Percentiles rank a stretch among this genome's conserved stretches.
Evolutionary conservation across 345 rosid species (phyloP).

Genomic region (Cardamine chenopodiifolia): DNA sequence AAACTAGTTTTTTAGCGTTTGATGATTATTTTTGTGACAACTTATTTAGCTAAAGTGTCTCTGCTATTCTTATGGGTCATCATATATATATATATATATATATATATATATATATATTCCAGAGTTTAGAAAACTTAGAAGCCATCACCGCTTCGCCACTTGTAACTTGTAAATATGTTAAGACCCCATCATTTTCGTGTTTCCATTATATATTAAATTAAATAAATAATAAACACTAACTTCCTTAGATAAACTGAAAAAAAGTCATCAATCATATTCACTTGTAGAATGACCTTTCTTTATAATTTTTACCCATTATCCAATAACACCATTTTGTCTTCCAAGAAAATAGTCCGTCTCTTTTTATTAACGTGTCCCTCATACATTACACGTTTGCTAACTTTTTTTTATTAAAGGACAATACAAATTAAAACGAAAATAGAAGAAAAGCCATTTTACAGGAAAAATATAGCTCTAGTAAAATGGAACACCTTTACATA

Average conservation of each 20-base stretch:
- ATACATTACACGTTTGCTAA: conserved; percentile 11
- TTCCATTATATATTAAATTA: neutral
- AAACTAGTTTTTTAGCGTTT: neutral
- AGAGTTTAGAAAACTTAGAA: neutral
- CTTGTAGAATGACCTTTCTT: conserved; percentile 25
- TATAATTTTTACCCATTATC: conserved; percentile 16
- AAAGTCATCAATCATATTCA: conserved; percentile 39
- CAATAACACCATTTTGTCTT: conserved; percentile 20
- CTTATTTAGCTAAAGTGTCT: neutral
- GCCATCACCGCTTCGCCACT: conserved; percentile 31
- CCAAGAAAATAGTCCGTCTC: conserved; percentile 2
- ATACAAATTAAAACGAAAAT: neutral
- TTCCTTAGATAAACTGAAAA: conserved; percentile 33
- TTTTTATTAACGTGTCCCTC: neutral
- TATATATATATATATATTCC: neutral
- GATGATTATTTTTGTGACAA: neutral
- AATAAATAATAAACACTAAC: neutral
- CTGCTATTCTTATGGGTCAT: neutral
- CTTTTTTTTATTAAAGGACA: neutral
- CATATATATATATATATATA: neutral
- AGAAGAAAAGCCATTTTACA: neutral
- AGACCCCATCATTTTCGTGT: conserved; percentile 24
- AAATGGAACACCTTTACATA: neutral
- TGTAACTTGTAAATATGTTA: conserved; percentile 24
- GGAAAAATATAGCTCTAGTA: neutral